Percentiles rank a stretch among this genome's conserved stretches.
Evolutionary conservation across 148 eudicot genomes (phyloP).

Genomic region (Camellia japonica): DNA sequence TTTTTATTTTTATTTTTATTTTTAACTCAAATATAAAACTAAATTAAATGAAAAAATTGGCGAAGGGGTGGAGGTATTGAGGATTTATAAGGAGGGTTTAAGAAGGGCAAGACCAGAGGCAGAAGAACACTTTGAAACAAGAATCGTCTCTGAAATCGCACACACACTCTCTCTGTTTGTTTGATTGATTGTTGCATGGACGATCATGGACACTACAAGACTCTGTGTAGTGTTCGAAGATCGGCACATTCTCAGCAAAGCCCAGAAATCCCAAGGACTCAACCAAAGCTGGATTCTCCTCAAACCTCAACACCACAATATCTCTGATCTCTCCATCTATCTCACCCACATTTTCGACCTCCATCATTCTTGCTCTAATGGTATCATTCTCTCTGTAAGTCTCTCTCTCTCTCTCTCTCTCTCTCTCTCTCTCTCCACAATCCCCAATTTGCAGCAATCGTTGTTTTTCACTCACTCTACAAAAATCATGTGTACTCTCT

Average conservation of each 20-base stretch:
- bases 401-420: background rate
- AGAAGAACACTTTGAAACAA: too few species aligned
- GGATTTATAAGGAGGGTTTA: background rate
- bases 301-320: slow-evolving; percentile 48
- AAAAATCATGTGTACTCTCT: background rate
- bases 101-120: too few species aligned
- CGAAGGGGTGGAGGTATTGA: too few species aligned
- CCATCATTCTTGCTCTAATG: slow-evolving; percentile 65
- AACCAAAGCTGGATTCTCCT: slow-evolving; percentile 61
- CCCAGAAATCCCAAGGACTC: slow-evolving; percentile 57
- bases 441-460: background rate
- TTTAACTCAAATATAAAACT: too few species aligned
- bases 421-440: background rate
- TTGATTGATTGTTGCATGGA: slow-evolving; percentile 7
- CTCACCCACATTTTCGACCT: slow-evolving; percentile 55
- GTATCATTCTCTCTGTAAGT: slow-evolving; percentile 70
- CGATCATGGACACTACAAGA: slow-evolving; percentile 39
- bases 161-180: background rate
- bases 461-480: too few species aligned
- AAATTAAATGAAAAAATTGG: too few species aligned
- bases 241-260: slow-evolving; percentile 38
- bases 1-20: too few species aligned
- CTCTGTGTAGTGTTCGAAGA: slow-evolving; percentile 56
- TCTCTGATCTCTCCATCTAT: slow-evolving; percentile 51
- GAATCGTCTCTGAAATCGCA: too few species aligned